Percentiles rank a stretch among this genome's conserved stretches.
These are phyloP conservation scores for Uromyces viciae-fabae DNA, from an alignment of 1,284 basidiomycete genomes.

Conservation along the genomic window DNA sequence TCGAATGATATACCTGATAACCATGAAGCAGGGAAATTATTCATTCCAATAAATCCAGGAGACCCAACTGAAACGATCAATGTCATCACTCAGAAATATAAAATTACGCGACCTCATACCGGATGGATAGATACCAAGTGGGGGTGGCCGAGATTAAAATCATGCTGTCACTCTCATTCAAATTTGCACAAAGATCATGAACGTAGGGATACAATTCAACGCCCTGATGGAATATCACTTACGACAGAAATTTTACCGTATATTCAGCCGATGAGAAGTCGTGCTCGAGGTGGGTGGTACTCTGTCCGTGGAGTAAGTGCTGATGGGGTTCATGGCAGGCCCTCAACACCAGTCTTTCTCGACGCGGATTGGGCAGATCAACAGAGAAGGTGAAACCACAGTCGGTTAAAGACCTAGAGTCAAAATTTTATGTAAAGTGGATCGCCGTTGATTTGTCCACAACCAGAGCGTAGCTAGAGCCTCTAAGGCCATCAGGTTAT, in stretches of 20 bases:
- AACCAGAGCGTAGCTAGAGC: too few relatives aligned
- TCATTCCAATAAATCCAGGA: conserved; percentile 21
- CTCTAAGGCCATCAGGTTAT: too few relatives aligned
- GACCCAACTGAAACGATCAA: conserved; percentile 15
- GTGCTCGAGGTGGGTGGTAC: conserved; percentile 14
- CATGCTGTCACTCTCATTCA: conserved; percentile 7
- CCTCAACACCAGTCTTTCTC: conserved; percentile 24
- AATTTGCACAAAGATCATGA: not conserved
- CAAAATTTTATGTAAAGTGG: too few relatives aligned
- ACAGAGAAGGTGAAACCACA: too few relatives aligned
- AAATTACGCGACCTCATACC: conserved; percentile 7
- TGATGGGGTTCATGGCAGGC: conserved; percentile 19
- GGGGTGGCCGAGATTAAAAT: not conserved
- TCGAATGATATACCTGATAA: conserved; percentile 19
- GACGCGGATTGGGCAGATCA: conserved; percentile 8
- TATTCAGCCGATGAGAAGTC: not conserved
- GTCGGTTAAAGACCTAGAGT: not conserved
- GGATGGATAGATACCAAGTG: conserved; percentile 41
- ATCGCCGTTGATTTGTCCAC: too few relatives aligned
- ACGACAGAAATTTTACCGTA: not conserved
- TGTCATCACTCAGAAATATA: not conserved
- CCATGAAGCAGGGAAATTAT: conserved; percentile 29
- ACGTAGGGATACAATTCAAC: not conserved
- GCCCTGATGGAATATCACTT: not conserved
- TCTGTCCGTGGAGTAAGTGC: conserved; percentile 35